A percentile compares a stretch with the other conserved stretches of the same genome.
Evolutionary conservation across 1,284 basidiomycete genomes (phyloP).

Genomic region (Fistulinella staudtii): DNA sequence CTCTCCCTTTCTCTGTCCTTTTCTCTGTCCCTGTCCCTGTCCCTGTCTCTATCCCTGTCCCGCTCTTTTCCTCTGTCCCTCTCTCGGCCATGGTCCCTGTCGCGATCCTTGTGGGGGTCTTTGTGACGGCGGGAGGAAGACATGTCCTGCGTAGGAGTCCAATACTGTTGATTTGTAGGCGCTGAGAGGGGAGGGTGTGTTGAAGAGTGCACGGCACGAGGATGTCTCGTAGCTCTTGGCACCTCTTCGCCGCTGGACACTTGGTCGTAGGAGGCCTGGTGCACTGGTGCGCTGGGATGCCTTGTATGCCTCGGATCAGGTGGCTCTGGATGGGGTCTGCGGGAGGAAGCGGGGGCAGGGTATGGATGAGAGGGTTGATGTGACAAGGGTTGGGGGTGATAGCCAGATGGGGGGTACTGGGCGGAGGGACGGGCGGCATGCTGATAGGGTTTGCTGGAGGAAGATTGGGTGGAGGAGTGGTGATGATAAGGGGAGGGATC

Average conservation of each 20-base stretch:
- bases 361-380: slow-evolving; percentile 22
- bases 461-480: slow-evolving; percentile 13
- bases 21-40: slow-evolving; percentile 8
- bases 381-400: slow-evolving; percentile 30
- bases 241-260: slow-evolving; percentile 22
- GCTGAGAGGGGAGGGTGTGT: slow-evolving; percentile 18
- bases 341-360: slow-evolving; percentile 26
- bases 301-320: slow-evolving; percentile 22
- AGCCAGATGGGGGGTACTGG: slow-evolving; percentile 22
- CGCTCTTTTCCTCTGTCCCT: slow-evolving; percentile 13
- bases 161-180: slow-evolving; percentile 18
- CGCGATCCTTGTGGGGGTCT: slow-evolving; percentile 22
- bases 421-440: slow-evolving; percentile 27
- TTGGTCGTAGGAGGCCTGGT: slow-evolving; percentile 22
- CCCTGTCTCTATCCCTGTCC: slow-evolving; percentile 15
- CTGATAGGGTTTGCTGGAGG: slow-evolving; percentile 30
- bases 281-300: slow-evolving; percentile 14
- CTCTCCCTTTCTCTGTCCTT: slow-evolving; percentile 13
- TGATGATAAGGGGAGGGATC: slow-evolving; percentile 28
- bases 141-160: slow-evolving; percentile 25
- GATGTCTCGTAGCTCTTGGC: slow-evolving; percentile 20
- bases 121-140: slow-evolving; percentile 20
- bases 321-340: slow-evolving; percentile 27
- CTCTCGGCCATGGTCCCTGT: slow-evolving; percentile 27
- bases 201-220: slow-evolving; percentile 24